Conservation (phyloP, 495 filamentous ascomycete species). For the Pyrenula massariospora region DNA sequence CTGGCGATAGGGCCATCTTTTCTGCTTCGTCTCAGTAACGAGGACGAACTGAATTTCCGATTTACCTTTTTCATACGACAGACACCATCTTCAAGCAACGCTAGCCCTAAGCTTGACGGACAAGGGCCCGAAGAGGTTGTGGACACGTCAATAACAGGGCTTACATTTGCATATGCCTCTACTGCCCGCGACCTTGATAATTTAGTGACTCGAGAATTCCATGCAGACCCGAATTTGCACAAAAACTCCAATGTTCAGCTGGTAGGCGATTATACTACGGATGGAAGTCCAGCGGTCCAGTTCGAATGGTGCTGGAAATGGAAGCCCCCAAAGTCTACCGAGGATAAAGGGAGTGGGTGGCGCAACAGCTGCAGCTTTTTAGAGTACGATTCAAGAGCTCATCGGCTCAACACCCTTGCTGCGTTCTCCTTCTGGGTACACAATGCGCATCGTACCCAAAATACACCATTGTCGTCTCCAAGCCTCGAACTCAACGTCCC, state of each 20-base stretch:
- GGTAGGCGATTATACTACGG: slow-evolving; percentile 77
- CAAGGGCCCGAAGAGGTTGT: slow-evolving; percentile 33
- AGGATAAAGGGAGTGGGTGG: slow-evolving; percentile 88
- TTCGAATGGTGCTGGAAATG: slow-evolving; percentile 97
- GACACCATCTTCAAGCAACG: slow-evolving; percentile 21
- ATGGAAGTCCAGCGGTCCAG: slow-evolving; percentile 66
- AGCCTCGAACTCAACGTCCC: slow-evolving; percentile 60
- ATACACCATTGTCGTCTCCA: slow-evolving; percentile 37
- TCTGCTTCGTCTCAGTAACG: slow-evolving; percentile 75
- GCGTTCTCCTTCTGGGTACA: slow-evolving; percentile 93
- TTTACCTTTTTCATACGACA: slow-evolving; percentile 87
- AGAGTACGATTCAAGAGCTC: slow-evolving; percentile 89
- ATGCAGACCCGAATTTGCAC: slow-evolving; percentile 93
- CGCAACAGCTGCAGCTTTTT: slow-evolving; percentile 91
- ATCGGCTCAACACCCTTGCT: slow-evolving; percentile 76
- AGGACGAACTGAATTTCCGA: slow-evolving; percentile 81
- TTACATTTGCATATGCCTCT: slow-evolving; percentile 86
- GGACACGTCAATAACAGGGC: slow-evolving; percentile 73
- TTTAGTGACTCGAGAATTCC: slow-evolving; percentile 85
- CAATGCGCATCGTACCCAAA: slow-evolving; percentile 34
- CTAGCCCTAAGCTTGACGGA: slow-evolving; percentile 29
- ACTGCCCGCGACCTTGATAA: slow-evolving; percentile 82
- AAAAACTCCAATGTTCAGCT: slow-evolving; percentile 93
- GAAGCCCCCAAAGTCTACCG: slow-evolving; percentile 72
- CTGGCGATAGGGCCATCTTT: slow-evolving; percentile 52